Evolutionary conservation across 257 asterid species (phyloP), one percentile per base, ranked within the genome.

Genomic region (Coffea eugenioides): DNA sequence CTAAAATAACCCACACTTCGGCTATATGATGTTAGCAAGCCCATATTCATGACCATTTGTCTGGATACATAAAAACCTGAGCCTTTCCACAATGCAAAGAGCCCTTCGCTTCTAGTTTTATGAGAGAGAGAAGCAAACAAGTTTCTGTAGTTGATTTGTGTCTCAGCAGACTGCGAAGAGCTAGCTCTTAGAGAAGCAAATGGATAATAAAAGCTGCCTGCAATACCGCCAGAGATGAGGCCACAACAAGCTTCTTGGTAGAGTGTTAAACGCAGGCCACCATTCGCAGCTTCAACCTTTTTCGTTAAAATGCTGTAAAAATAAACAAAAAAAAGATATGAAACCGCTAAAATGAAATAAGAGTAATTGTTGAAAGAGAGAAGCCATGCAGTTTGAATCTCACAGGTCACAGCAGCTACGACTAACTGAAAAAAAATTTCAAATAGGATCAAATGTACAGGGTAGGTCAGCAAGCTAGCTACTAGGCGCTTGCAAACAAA

Each of bases 181-280:
- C 36, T 36, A 65, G 5, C 71, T 67, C 0, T 14, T 27, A 13
- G 8, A 25, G 76, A 49, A 73, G 10, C n/a, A 25, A 77, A 6
- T 65, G 80, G 80, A 49, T 66, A 10, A 5, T 25, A 79, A 70
- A 79, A 72, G 68, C 14, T 72, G 23, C 43, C 31, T 5, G 52
- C 73, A 79, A 79, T 45, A 14, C 77, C 78, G 16, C 68, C 78
- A 72, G 82, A 59, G 48, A 73, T 73, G 46, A 79, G 62, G 61
- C 82, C 82, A 62, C 78, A 61, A 65, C 74, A 20, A n/a, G 78
- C 68, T 52, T 79, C 78, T 48, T 79, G 82, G 41, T 79, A 51
- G 66, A 79, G 78, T 8, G 78, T 79, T 49, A 79, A 70, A 8
- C 79, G 77, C 16, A 54, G 43, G 73, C 82, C 82, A n/a, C 21